Conservation (phyloP, 129 eudicot species). For the Dittrichia graveolens region DNA sequence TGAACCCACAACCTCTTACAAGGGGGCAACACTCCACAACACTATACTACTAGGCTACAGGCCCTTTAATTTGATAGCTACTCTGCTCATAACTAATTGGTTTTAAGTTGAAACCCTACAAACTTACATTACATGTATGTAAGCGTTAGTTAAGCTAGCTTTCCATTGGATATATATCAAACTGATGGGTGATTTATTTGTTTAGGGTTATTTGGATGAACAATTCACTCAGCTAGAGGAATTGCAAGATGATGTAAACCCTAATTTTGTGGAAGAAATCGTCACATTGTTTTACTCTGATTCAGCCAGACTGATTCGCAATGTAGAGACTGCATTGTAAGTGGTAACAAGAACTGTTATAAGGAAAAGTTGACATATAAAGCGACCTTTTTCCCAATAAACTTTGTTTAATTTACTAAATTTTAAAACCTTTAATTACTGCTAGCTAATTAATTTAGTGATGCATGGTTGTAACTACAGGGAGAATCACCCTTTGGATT, state of each 20-base stretch:
- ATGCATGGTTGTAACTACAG: conserved; percentile 34
- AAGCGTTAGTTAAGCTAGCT: no score
- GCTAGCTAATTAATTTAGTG: neutral
- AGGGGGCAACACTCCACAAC: no score
- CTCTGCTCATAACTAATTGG: no score
- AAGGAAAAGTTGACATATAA: neutral
- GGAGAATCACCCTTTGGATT: conserved; percentile 58
- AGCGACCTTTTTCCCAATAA: neutral
- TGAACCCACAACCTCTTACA: no score
- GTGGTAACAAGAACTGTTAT: conserved; percentile 19
- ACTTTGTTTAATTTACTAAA: neutral
- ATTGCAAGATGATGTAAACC: conserved; percentile 86
- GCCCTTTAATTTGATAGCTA: no score
- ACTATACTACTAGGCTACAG: no score
- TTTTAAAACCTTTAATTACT: neutral
- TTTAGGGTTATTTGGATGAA: conserved; percentile 84
- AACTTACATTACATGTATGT: no score
- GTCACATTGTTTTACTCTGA: conserved; percentile 62
- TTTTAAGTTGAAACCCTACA: no score
- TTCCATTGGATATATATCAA: neutral
- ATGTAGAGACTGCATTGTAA: conserved; percentile 65
- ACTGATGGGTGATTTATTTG: neutral
- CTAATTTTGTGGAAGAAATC: conserved; percentile 86
- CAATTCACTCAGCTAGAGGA: conserved; percentile 81
- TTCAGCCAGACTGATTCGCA: conserved; percentile 63